Conservation (phyloP, 768 basidiomycete species). For the Lenzites betulinus region DNA sequence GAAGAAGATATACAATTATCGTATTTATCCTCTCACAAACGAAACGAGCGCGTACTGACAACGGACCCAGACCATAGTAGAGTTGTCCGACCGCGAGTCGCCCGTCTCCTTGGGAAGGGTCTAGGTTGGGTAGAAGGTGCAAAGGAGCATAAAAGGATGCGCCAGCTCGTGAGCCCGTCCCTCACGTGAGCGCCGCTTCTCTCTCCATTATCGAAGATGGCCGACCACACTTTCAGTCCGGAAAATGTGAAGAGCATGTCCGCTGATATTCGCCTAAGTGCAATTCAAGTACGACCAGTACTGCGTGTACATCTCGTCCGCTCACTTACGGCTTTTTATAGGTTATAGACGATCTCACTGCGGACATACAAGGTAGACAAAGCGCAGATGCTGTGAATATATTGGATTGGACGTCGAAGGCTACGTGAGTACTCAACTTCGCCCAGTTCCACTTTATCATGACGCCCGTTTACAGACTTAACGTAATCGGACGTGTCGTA, state of each 20-base stretch:
- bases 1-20: conserved; percentile 22
- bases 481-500: conserved; percentile 5
- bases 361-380: background rate
- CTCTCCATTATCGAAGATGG: background rate
- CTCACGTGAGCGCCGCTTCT: conserved; percentile 19
- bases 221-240: background rate
- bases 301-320: background rate
- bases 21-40: background rate
- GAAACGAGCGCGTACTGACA: background rate
- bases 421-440: conserved; percentile 10
- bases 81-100: conserved; percentile 36
- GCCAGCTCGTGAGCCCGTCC: conserved; percentile 20
- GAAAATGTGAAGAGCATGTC: conserved; percentile 19
- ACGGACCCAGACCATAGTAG: conserved; percentile 23
- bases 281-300: background rate
- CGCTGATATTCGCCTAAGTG: background rate
- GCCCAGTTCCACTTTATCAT: background rate
- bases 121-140: conserved; percentile 42
- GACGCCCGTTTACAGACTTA: background rate
- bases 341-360: conserved; percentile 6
- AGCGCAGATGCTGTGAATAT: conserved; percentile 1
- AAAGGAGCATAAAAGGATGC: conserved; percentile 36
- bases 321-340: background rate
- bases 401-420: conserved; percentile 21
- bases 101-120: conserved; percentile 37